phyloP scores from a whole-genome alignment of 2,329 filamentous ascomycete species.

The Epichloe gansuensis region DNA sequence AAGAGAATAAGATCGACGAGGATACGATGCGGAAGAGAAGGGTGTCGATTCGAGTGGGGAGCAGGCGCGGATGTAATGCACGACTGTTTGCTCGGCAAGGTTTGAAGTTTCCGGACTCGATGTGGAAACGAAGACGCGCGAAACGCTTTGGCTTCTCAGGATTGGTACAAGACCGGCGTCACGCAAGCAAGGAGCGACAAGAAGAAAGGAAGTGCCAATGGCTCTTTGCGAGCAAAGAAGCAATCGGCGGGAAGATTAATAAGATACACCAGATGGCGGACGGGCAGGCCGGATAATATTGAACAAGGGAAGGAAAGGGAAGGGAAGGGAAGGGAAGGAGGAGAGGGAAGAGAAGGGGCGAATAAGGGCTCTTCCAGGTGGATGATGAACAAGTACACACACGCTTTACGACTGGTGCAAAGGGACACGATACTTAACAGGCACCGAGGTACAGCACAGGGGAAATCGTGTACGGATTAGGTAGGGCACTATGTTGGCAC shows the following conservation, averaged over 20 bases:
- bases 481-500: too few species aligned
- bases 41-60: neutral
- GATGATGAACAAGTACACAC: slow-evolving; percentile 2
- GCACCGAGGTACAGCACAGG: neutral
- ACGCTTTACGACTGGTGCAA: neutral
- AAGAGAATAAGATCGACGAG: neutral
- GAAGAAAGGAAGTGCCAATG: slow-evolving; percentile 16
- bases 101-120: slow-evolving; percentile 3
- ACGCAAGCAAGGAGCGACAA: slow-evolving; percentile 23
- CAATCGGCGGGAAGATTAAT: slow-evolving; percentile 8
- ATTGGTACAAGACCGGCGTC: slow-evolving; percentile 1
- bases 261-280: slow-evolving; percentile 9
- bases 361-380: neutral
- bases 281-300: slow-evolving; percentile 11
- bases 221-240: neutral
- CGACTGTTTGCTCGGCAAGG: slow-evolving; percentile 2
- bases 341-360: slow-evolving; percentile 8
- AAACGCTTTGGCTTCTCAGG: neutral
- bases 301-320: slow-evolving; percentile 10
- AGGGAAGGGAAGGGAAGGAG: slow-evolving; percentile 9
- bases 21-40: neutral
- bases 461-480: slow-evolving; percentile 13
- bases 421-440: neutral
- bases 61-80: neutral
- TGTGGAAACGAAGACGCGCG: neutral